phyloP scores from a whole-genome alignment of 257 asterid genomes.

The Cinchona pubescens region DNA sequence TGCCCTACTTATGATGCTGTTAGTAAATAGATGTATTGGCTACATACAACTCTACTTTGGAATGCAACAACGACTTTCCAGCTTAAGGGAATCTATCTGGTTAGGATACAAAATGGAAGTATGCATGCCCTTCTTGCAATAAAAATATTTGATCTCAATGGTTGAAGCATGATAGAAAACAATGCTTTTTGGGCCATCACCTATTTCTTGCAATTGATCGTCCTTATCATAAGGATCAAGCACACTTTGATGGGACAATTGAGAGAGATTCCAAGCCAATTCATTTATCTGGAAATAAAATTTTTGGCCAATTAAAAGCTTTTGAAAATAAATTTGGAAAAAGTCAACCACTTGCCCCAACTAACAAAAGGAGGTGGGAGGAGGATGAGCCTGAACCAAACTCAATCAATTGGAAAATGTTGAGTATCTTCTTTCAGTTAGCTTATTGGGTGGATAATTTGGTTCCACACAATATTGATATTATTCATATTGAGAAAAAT shows the following conservation, averaged over 20 bases:
- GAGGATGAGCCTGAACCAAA: not conserved
- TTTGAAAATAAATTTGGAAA: not conserved
- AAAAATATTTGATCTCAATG: no score
- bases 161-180: no score
- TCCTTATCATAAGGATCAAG: not conserved
- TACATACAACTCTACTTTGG: not conserved
- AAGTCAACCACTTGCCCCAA: not conserved
- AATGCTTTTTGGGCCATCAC: no score
- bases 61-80: constrained; percentile 6
- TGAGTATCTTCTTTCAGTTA: no score
- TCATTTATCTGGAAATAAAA: not conserved
- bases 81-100: constrained; percentile 3
- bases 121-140: constrained; percentile 4
- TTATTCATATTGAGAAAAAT: no score
- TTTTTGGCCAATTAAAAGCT: not conserved
- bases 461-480: no score
- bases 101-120: not conserved
- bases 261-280: not conserved
- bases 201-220: not conserved
- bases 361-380: not conserved
- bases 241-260: not conserved
- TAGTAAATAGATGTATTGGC: not conserved
- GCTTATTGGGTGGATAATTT: no score
- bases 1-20: no score
- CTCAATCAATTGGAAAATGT: no score